phyloP scores from a whole-genome alignment of 805 yeast species.

The Hanseniaspora lindneri region DNA sequence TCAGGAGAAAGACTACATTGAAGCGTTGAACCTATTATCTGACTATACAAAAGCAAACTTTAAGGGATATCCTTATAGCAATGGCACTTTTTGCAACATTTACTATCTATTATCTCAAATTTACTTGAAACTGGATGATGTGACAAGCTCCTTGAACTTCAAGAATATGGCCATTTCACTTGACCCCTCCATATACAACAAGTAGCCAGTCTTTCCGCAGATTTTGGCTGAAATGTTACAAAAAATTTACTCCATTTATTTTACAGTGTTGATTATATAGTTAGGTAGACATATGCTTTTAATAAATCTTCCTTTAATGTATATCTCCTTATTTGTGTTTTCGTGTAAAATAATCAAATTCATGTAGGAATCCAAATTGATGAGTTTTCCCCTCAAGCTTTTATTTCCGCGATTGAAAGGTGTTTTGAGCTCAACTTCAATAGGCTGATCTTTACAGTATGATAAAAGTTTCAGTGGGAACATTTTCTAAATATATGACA shows the following conservation, averaged over 20 bases:
- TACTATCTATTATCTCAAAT: conserved; percentile 6
- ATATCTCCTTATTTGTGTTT: conserved; percentile 58
- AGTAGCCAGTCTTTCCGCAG: too few species aligned
- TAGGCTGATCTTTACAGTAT: conserved; percentile 78
- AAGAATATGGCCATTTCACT: conserved; percentile 4
- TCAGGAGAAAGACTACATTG: neutral
- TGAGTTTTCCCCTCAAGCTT: conserved; percentile 68
- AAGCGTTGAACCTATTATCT: neutral
- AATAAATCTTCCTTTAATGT: conserved; percentile 76
- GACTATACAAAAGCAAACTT: conserved; percentile 1
- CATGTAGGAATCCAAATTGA: conserved; percentile 92
- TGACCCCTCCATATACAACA: neutral
- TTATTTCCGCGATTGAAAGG: conserved; percentile 41
- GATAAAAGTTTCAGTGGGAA: conserved; percentile 83
- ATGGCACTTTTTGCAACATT: conserved; percentile 4
- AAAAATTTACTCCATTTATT: conserved; percentile 31
- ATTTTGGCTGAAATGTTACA: too few species aligned
- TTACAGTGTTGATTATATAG: conserved; percentile 62
- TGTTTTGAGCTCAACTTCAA: conserved; percentile 78
- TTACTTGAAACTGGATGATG: conserved; percentile 1
- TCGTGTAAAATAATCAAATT: conserved; percentile 74
- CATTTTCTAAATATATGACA: conserved; percentile 28
- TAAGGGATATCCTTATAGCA: neutral
- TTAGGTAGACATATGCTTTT: conserved; percentile 67
- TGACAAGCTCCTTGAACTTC: neutral